Percentiles rank a stretch among this genome's conserved stretches.
phyloP scores from a whole-genome alignment of 176 grass and related monocot genomes.

The Triticum timopheevii region DNA sequence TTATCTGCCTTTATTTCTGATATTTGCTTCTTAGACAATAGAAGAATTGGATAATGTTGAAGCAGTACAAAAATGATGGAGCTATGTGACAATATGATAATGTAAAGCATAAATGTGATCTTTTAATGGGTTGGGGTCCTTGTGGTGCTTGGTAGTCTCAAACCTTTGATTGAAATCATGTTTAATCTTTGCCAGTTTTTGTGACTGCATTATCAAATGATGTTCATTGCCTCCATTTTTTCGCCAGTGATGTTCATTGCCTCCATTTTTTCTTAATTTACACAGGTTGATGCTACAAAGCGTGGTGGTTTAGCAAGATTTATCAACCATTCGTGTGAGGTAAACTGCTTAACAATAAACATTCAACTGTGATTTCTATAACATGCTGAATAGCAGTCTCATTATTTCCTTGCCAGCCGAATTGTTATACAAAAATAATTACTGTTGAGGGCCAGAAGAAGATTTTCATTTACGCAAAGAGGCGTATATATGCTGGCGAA shows the following conservation, averaged over 20 bases:
- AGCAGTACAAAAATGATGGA: neutral
- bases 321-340: conserved; percentile 97
- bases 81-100: conserved; percentile 3
- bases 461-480: conserved; percentile 96
- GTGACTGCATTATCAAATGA: too few species aligned
- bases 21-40: conserved; percentile 6
- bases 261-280: conserved; percentile 29
- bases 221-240: neutral
- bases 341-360: conserved; percentile 42
- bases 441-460: conserved; percentile 97
- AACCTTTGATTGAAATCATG: neutral
- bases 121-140: neutral
- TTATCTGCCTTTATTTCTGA: neutral
- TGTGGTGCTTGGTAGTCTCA: neutral
- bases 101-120: neutral
- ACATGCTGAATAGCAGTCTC: conserved; percentile 10
- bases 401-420: conserved; percentile 57
- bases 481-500: conserved; percentile 84
- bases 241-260: neutral
- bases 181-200: neutral
- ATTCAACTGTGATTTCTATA: conserved; percentile 11
- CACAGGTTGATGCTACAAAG: conserved; percentile 96
- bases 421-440: conserved; percentile 98
- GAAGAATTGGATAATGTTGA: conserved; percentile 9
- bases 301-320: conserved; percentile 95